Evolutionary conservation across 768 basidiomycete genomes (phyloP).

Genomic region (Tylopilus subfusipes): DNA sequence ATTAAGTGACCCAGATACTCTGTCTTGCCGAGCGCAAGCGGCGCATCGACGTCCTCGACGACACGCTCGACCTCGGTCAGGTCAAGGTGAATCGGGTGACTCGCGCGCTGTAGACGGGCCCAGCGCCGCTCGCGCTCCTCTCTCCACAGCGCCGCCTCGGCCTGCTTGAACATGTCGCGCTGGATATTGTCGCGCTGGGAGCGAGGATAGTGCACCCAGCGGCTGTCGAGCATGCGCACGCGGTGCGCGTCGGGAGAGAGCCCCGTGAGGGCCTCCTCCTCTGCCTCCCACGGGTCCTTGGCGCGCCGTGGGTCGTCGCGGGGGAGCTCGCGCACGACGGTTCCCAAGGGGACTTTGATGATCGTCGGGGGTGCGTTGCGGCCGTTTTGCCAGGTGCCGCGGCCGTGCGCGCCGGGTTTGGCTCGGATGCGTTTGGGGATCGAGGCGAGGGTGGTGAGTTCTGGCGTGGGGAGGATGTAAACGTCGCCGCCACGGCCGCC

Average conservation of each 20-base stretch:
- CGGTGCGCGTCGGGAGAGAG: constrained; percentile 45
- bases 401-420: constrained; percentile 64
- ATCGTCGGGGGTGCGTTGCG: constrained; percentile 66
- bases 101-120: constrained; percentile 40
- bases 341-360: constrained; percentile 85
- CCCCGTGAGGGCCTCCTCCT: constrained; percentile 54
- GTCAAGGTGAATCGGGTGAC: constrained; percentile 54
- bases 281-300: constrained; percentile 70
- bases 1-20: constrained; percentile 61
- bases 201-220: constrained; percentile 82
- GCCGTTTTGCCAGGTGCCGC: constrained; percentile 87
- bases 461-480: constrained; percentile 74
- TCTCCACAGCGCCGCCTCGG: constrained; percentile 56
- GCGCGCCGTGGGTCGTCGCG: constrained; percentile 61
- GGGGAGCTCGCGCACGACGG: constrained; percentile 75
- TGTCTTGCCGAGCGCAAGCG: constrained; percentile 55
- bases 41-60: constrained; percentile 40
- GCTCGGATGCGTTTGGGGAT: constrained; percentile 68
- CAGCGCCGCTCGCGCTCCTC: constrained; percentile 60
- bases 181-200: constrained; percentile 58
- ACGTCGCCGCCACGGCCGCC: constrained; percentile 89
- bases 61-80: constrained; percentile 50
- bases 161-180: constrained; percentile 66
- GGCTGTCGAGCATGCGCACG: constrained; percentile 56
- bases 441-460: constrained; percentile 73